A percentile compares a stretch with the other conserved stretches of the same genome.
Conservation (phyloP, 306 rosid species). For the Carpinus viminea region DNA sequence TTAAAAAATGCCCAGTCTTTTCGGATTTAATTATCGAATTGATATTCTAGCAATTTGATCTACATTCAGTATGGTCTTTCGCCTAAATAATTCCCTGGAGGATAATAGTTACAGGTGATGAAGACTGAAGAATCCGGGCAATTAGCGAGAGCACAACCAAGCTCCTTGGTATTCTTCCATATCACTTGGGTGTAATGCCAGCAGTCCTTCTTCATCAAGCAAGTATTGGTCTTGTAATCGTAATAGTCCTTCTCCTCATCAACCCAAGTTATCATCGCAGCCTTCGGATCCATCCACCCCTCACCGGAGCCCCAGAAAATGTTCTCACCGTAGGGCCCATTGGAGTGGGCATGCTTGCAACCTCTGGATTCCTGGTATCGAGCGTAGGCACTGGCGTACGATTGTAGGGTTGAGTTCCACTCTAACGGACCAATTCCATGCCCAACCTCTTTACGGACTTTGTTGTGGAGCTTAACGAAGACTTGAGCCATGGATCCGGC, state of each 20-base stretch:
- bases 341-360: neutral
- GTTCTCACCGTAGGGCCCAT: slow-evolving; percentile 5
- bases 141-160: neutral
- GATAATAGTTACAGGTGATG: slow-evolving; percentile 1
- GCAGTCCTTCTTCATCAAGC: neutral
- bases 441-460: neutral
- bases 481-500: neutral
- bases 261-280: neutral
- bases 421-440: neutral
- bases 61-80: neutral
- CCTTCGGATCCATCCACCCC: neutral
- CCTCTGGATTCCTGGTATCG: neutral
- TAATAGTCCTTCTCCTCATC: slow-evolving; percentile 1
- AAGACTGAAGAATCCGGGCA: neutral
- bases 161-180: neutral
- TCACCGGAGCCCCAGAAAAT: neutral
- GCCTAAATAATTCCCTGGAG: neutral
- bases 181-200: slow-evolving; percentile 6
- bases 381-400: neutral
- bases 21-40: too few species aligned
- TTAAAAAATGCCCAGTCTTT: too few species aligned
- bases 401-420: slow-evolving; percentile 2
- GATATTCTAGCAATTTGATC: too few species aligned
- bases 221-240: neutral
- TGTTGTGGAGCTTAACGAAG: neutral